phyloP scores from a whole-genome alignment of 2,329 filamentous ascomycete species.

The Ascochyta viciae-villosae region DNA sequence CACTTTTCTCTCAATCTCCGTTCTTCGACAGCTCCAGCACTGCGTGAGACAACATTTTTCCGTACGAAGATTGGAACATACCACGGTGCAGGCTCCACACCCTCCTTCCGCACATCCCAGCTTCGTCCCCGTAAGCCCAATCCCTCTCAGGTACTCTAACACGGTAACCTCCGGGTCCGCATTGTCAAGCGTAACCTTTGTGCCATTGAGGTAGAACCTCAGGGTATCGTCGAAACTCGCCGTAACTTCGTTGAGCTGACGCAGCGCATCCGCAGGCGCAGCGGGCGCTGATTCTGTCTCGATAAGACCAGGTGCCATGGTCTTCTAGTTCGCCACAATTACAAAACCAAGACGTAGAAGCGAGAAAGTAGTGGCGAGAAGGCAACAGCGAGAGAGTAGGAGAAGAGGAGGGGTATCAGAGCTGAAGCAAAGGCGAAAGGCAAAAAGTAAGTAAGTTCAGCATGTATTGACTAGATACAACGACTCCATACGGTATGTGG shows the following conservation, averaged over 20 bases:
- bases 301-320: conserved; percentile 66
- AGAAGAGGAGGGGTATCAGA: background rate
- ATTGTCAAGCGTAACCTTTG: conserved; percentile 82
- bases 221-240: conserved; percentile 85
- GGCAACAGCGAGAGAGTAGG: background rate
- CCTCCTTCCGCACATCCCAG: conserved; percentile 96
- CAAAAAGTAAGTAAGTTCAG: conserved; percentile 10
- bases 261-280: conserved; percentile 53
- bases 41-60: too few species aligned
- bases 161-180: conserved; percentile 92
- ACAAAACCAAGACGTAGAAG: background rate
- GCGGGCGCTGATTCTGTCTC: conserved; percentile 51
- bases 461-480: conserved; percentile 6
- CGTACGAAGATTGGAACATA: conserved; percentile 44
- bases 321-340: conserved; percentile 1
- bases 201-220: conserved; percentile 93
- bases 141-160: conserved; percentile 88
- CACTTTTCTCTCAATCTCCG: background rate
- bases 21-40: background rate
- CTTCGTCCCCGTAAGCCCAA: conserved; percentile 94
- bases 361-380: too few species aligned
- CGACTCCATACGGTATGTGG: conserved; percentile 13
- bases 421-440: background rate
- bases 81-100: conserved; percentile 94
- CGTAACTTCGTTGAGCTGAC: conserved; percentile 68